Evolutionary conservation across 768 basidiomycete species (phyloP), one percentile per base, ranked within the genome.

Genomic region (Tulasnella sp.): DNA sequence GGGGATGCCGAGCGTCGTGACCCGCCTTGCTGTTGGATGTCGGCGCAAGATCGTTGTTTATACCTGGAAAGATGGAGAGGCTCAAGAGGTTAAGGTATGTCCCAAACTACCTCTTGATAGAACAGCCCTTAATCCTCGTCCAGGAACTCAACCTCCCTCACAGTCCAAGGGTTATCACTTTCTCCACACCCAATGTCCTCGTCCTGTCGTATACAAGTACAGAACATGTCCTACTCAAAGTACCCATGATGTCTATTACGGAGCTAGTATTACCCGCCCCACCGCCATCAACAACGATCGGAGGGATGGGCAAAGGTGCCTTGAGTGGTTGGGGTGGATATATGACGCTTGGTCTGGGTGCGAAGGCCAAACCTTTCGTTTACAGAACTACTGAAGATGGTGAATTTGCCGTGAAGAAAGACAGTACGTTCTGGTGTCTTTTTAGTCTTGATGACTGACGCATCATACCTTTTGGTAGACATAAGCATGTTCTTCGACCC

Each of bases 101-200:
- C 27, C 12, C 35, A 52, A 9, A 55, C 48, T 48, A 17, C 50
- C 36, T 23, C 56, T 42, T 25, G 37, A 57, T 25, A 4, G 4
- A 9, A 32, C 19, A 56, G 14, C 19, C 34, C 29, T 17, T 1
- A 37, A 27, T 32, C 21, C 40, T 9, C 49, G n/a, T 19, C 14
- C 59, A 93, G 86, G 94, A 98, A 77, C 72, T 81, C 2, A 64
- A 74, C 0, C 73, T 97, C 3, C 86, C 93, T 11, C 94, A 98
- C 67, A 91, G 92, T 7, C 83, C 96, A n/a, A 79, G 96, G 37
- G 74, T 77, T 0, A 82, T 96, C 49, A 73, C 82, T 2, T 93
- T 97, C 66, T 69, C 89, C 49, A 72, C 80, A 59, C 64, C 76
- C 4, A 74, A 80, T 23, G 73, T 73, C 1, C 73, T 78, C 7